Base-by-base conservation (phyloP, 495 filamentous ascomycete species). In the Trichoderma parareesei region DNA sequence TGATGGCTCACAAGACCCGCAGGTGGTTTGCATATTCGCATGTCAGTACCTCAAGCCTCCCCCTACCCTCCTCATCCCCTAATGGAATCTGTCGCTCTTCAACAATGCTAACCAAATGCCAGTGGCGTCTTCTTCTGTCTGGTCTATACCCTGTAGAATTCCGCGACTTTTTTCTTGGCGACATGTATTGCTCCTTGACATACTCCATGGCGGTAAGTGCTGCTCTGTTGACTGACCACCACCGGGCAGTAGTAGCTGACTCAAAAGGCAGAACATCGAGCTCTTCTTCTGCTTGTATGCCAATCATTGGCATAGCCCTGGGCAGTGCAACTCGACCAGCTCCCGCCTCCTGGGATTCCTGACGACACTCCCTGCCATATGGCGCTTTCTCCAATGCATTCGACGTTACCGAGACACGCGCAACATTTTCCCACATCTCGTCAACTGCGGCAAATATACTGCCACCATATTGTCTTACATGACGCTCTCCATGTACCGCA, bases 281-380 rank as follows among this genome's bases (percentile, higher is more conserved):
- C 81, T 98, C 3, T 97, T 98, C 75, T 97, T 97, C 71, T 98
- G 94, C 72, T 84, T 98, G 10, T 98, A 98, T 70, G 85, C 88
- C 5, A 75, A 84, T 41, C 70, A 82, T 42, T 98, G 92, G 91
- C 68, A 78, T 35, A 75, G 90, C 61, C 90, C 90, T 1, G 66
- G 73, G 2, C 80, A 85, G 67, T 98, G 94, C 75, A 98, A 94
- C 71, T 96, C 92, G 0, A 87, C 81, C 33, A 86, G 95, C 71
- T 96, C 91, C 1, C 82, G 90, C 33, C 78, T 94, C 0, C 76
- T 98, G 44, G 94, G 94, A 2, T 94, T 98, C 72, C 89, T 98
- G 70, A 82, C 83, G n/a, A 81, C 88, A 5, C 72, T 98, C 0
- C 94, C 94, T 1, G 89, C 87, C 6, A 85, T 97, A 38, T 93